Evolutionary conservation across 179 eudicot genomes (phyloP).

Genomic region (Amaranthus tricolor): DNA sequence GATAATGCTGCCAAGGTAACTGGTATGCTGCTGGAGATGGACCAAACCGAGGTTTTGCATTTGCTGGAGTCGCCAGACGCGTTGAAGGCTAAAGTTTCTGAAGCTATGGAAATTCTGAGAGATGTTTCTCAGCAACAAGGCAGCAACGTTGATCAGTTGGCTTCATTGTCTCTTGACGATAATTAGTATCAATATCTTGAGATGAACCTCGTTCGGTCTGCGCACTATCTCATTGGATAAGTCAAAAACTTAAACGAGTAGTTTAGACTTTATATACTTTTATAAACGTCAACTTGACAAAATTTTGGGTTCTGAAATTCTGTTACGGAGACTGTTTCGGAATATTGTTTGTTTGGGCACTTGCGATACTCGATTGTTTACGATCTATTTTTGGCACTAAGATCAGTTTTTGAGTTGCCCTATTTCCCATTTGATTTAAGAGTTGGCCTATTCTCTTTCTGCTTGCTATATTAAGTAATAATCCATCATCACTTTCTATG

Average conservation of each 20-base stretch:
- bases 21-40: conserved; percentile 92
- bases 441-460: too few relatives aligned
- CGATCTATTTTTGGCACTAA: neutral
- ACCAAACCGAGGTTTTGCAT: conserved; percentile 76
- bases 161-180: conserved; percentile 55
- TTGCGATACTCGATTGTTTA: neutral
- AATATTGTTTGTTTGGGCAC: neutral
- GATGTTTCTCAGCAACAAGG: conserved; percentile 50
- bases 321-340: neutral
- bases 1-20: conserved; percentile 80
- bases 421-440: neutral
- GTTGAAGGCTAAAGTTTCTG: conserved; percentile 63
- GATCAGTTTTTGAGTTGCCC: neutral
- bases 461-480: too few relatives aligned
- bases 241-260: too few relatives aligned
- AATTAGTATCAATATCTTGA: conserved; percentile 36
- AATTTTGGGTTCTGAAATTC: neutral
- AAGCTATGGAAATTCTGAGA: conserved; percentile 72
- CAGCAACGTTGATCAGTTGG: conserved; percentile 47
- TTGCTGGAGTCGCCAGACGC: conserved; percentile 76
- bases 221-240: too few relatives aligned
- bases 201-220: neutral
- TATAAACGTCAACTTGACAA: conserved; percentile 5
- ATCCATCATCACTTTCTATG: too few relatives aligned
- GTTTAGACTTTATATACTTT: too few relatives aligned